Conservation (phyloP, 306 rosid species). For the Psophocarpus tetragonolobus region DNA sequence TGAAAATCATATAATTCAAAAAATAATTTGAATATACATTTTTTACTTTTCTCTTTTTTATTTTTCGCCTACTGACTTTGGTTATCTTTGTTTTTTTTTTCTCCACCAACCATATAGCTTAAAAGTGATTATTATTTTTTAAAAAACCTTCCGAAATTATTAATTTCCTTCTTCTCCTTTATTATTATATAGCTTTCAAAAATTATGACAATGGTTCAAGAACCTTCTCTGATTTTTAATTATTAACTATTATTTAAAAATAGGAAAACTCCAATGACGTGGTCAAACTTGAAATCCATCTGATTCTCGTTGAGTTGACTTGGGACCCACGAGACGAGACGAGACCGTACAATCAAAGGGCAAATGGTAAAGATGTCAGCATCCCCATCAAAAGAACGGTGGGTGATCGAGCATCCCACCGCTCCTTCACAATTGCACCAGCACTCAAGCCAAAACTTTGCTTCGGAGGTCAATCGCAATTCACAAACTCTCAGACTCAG, state of each 20-base stretch:
- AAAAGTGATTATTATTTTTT: too few species aligned
- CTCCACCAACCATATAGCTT: too few species aligned
- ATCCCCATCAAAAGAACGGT: constrained; percentile 4
- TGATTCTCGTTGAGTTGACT: background rate
- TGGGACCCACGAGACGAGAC: constrained; percentile 6
- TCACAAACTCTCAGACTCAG: background rate
- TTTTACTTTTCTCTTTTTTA: too few species aligned
- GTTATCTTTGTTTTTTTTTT: too few species aligned
- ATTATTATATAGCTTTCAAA: too few species aligned
- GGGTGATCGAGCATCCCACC: background rate
- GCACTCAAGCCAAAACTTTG: background rate
- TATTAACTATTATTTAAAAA: background rate
- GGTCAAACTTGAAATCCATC: background rate
- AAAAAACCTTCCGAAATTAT: too few species aligned
- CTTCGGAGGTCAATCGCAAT: background rate
- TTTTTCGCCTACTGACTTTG: too few species aligned
- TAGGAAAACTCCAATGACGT: background rate
- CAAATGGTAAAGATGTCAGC: background rate
- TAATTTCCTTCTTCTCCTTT: too few species aligned
- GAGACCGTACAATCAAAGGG: background rate
- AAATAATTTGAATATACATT: too few species aligned
- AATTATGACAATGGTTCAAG: background rate
- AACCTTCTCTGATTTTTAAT: background rate
- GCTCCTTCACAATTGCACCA: background rate
- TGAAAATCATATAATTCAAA: too few species aligned